Percentiles rank a stretch among this genome's conserved stretches.
Conservation (phyloP, 495 filamentous ascomycete genomes). For the Jackrogersella minutella region DNA sequence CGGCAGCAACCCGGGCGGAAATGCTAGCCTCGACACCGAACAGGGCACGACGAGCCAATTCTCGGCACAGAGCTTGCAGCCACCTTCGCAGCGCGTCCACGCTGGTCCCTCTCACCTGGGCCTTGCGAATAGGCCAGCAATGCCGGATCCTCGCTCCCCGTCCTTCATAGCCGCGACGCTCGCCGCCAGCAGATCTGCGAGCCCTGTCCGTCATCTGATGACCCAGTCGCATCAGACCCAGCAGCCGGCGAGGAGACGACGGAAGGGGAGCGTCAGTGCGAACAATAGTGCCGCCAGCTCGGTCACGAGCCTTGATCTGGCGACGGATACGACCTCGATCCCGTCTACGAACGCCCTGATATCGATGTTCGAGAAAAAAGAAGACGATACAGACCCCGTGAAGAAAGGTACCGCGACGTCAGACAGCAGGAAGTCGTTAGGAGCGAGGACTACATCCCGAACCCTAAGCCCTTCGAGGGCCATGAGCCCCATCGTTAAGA, state of each 20-base stretch:
- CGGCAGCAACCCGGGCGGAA: conserved; percentile 14
- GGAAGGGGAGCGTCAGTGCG: conserved; percentile 36
- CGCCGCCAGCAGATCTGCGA: conserved; percentile 61
- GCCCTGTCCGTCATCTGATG: conserved; percentile 49
- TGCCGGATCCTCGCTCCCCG: conserved; percentile 49
- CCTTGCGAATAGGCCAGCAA: conserved; percentile 17
- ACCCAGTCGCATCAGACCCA: conserved; percentile 22
- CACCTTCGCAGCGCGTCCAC: conserved; percentile 9
- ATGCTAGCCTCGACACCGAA: neutral
- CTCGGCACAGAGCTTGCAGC: conserved; percentile 16
- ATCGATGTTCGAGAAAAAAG: conserved; percentile 64
- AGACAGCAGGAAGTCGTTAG: conserved; percentile 33
- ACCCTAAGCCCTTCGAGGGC: conserved; percentile 34
- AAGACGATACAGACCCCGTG: conserved; percentile 46
- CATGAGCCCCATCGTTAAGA: conserved; percentile 34
- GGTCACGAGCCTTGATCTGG: conserved; percentile 39
- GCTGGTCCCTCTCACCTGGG: conserved; percentile 26
- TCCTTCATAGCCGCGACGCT: conserved; percentile 65
- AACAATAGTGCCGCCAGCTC: conserved; percentile 41
- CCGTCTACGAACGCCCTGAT: conserved; percentile 65
- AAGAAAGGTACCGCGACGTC: conserved; percentile 44
- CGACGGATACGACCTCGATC: conserved; percentile 63
- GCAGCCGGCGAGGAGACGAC: conserved; percentile 17
- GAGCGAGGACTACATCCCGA: conserved; percentile 23
- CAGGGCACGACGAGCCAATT: conserved; percentile 2